Base-by-base conservation (phyloP, 495 filamentous ascomycete species). In the Antarctomyces pellizariae region DNA sequence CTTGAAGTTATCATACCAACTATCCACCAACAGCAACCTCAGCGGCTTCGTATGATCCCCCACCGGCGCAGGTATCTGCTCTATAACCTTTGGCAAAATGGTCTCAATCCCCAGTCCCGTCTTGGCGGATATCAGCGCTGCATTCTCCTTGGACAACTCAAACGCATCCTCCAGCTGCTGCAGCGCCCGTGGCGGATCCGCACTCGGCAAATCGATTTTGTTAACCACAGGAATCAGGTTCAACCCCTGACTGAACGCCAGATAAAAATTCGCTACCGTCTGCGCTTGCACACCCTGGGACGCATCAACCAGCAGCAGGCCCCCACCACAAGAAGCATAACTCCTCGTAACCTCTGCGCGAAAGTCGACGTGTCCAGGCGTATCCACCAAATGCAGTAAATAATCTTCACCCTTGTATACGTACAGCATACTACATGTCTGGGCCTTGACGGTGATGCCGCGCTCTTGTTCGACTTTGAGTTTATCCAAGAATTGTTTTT, bases 391-490 rank as follows among this genome's bases (percentile, higher is more conserved):
- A 50, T 97, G 86, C 7, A 97, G 54, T 14, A 97, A 57, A 49
- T 95, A 92, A 43, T 97, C 86, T 29, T 73, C 57, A 2, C 74
- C 79, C 12, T 76, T 56, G 45, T 82, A 54, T 18, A 77, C 77
- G 49, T 92, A 92, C 22, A 97, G 61, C 86, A 97, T 97, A 18
- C 68, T 82, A 53, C 89, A 95, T 29, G 86, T 95, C 54, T 97
- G 89, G 23, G 86, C 86, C 54, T 97, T 97, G 46, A 97, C 86
- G 2, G 86, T 97, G 42, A 97, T 97, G 24, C 86, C 86, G 16
- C 86, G 64, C 46, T 93, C 80, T 16, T 89, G 61, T 46, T 97
- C 86, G 20, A 95, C 86, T 48, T 97, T 86, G 18, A 97, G 64
- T 40, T 92, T 95, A 47, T 97, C 86, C 26, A 97, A 54, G 28